Evolutionary conservation across 805 yeast species (phyloP).

Genomic region (Candida germanica): DNA sequence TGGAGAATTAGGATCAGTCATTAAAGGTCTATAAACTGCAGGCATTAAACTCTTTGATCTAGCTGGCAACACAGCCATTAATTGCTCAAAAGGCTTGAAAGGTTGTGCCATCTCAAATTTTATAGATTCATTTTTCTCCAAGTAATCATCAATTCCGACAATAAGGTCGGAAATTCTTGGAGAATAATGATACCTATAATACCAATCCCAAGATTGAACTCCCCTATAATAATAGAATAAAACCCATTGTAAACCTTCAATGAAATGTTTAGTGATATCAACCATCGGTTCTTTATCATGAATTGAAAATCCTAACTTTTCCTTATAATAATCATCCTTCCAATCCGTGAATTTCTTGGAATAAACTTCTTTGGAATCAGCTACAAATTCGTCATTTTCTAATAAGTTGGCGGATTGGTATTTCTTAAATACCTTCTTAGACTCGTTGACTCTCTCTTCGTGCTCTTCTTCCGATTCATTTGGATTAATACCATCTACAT

Average conservation of each 20-base stretch:
- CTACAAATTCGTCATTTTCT: conserved; percentile 54
- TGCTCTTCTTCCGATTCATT: conserved; percentile 66
- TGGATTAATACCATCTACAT: conserved; percentile 71
- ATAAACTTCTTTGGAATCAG: conserved; percentile 56
- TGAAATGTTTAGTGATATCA: conserved; percentile 73
- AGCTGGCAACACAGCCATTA: conserved; percentile 96
- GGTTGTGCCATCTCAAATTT: conserved; percentile 71
- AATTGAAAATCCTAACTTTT: conserved; percentile 70
- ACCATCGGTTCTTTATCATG: conserved; percentile 56
- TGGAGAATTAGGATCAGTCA: conserved; percentile 84
- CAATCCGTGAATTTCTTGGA: conserved; percentile 71
- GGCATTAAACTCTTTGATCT: conserved; percentile 84
- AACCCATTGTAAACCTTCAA: conserved; percentile 98
- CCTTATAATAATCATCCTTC: conserved; percentile 82
- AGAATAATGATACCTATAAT: conserved; percentile 81
- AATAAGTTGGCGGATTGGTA: conserved; percentile 64
- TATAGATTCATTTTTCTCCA: conserved; percentile 22
- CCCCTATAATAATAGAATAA: conserved; percentile 87
- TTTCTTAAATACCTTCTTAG: conserved; percentile 55
- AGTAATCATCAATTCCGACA: conserved; percentile 61
- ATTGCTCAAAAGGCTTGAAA: conserved; percentile 88
- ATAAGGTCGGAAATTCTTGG: conserved; percentile 89
- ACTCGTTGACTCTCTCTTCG: conserved; percentile 46
- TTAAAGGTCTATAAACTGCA: conserved; percentile 66
- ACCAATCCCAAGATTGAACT: conserved; percentile 96